These are phyloP conservation scores for Fusarium nygamai DNA, from an alignment of 2,329 filamentous ascomycete genomes.

Conservation along the genomic window DNA sequence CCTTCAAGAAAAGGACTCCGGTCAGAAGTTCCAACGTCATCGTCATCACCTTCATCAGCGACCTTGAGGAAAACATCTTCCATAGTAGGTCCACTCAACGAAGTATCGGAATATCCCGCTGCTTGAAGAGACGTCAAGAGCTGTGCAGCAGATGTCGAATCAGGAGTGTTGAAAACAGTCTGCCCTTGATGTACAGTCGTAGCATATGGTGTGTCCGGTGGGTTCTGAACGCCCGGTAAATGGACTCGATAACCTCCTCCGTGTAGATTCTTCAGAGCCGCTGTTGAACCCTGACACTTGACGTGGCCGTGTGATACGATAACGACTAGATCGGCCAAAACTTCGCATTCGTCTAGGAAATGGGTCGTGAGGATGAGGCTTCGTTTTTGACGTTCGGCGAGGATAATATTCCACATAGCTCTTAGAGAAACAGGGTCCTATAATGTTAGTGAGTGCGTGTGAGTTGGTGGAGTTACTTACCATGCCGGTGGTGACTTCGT, in stretches of 20 bases:
- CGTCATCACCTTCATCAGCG: not conserved
- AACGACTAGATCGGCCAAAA: slow-evolving; percentile 73
- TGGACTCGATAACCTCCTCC: slow-evolving; percentile 4
- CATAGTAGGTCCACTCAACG: slow-evolving; percentile 12
- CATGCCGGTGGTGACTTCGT: slow-evolving; percentile 69
- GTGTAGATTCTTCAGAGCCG: slow-evolving; percentile 1
- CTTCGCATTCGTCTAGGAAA: slow-evolving; percentile 86
- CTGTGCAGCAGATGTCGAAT: not conserved
- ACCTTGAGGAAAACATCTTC: slow-evolving; percentile 21
- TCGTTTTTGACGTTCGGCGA: slow-evolving; percentile 78
- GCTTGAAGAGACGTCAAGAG: not conserved
- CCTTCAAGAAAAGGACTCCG: not conserved
- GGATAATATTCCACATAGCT: slow-evolving; percentile 88
- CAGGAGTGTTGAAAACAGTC: not conserved
- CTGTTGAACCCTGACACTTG: slow-evolving; percentile 4
- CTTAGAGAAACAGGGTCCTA: slow-evolving; percentile 83
- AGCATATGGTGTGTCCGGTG: not conserved
- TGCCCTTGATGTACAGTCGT: slow-evolving; percentile 1
- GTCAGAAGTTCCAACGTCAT: not conserved
- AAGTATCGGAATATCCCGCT: not conserved
- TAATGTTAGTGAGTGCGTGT: slow-evolving; percentile 50
- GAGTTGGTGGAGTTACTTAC: not conserved
- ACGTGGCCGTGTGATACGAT: slow-evolving; percentile 11
- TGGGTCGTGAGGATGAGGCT: slow-evolving; percentile 87
- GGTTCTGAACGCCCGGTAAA: not conserved